phyloP scores from a whole-genome alignment of 768 basidiomycete species.

The Pleurotus citrinopileatus region DNA sequence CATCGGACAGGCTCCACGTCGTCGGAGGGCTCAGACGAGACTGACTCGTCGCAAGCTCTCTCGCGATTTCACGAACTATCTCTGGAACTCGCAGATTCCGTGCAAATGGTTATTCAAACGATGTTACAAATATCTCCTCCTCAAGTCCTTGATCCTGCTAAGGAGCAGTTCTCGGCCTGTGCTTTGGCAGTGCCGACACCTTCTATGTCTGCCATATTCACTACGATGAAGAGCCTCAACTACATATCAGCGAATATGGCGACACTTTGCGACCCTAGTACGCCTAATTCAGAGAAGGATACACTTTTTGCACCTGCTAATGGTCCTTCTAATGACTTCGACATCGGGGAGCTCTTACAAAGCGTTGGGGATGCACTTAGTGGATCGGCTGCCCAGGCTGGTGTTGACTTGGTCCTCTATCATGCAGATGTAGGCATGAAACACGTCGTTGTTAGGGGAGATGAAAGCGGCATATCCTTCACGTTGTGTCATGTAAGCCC shows the following conservation, averaged over 20 bases:
- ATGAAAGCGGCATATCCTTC: conserved; percentile 82
- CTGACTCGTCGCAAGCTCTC: conserved; percentile 23
- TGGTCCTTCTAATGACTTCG: conserved; percentile 63
- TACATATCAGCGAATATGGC: conserved; percentile 88
- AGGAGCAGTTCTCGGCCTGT: conserved; percentile 91
- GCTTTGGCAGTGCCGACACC: conserved; percentile 84
- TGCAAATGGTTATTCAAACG: conserved; percentile 89
- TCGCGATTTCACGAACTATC: conserved; percentile 67
- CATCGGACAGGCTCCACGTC: conserved; percentile 62
- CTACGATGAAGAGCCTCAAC: conserved; percentile 91
- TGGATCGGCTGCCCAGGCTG: conserved; percentile 76
- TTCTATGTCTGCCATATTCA: conserved; percentile 85
- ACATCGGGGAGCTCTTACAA: conserved; percentile 89
- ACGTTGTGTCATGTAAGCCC: conserved; percentile 78
- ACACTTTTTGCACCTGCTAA: conserved; percentile 10
- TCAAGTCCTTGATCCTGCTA: conserved; percentile 88
- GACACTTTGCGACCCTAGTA: conserved; percentile 38
- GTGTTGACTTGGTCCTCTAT: conserved; percentile 89
- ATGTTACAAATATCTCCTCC: conserved; percentile 87
- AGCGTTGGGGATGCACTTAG: conserved; percentile 85
- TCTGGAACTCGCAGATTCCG: conserved; percentile 84
- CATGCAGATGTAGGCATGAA: conserved; percentile 88
- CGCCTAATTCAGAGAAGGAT: not conserved
- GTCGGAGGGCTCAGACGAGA: conserved; percentile 62
- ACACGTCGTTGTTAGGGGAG: conserved; percentile 81